Conservation (phyloP, 306 rosid species). For the Sindora glabra region DNA sequence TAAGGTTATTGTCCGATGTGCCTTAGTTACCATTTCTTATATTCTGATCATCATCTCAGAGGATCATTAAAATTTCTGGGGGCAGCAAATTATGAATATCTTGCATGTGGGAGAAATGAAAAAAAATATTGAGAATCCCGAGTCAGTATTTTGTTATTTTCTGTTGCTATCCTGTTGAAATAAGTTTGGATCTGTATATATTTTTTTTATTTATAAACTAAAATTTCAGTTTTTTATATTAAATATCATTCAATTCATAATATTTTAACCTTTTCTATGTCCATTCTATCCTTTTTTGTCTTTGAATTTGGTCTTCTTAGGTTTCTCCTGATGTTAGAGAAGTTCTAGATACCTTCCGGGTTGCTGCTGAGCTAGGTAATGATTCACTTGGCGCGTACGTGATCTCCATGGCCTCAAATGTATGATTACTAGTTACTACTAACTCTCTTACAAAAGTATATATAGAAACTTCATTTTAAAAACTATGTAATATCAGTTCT, state of each 20-base stretch:
- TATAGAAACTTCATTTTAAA: background rate
- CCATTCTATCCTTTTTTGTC: background rate
- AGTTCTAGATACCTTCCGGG: constrained; percentile 69
- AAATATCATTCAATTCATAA: background rate
- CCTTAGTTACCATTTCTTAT: background rate
- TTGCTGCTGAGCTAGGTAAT: constrained; percentile 83
- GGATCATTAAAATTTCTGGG: background rate
- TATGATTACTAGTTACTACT: constrained; percentile 23
- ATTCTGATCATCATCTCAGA: background rate
- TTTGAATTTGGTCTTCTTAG: constrained; percentile 36
- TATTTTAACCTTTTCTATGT: background rate
- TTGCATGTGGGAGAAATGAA: background rate
- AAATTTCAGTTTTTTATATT: background rate
- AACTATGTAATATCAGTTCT: background rate
- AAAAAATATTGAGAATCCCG: background rate
- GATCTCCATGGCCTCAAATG: constrained; percentile 94
- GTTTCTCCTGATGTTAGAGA: constrained; percentile 70
- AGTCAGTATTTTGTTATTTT: too few relatives aligned
- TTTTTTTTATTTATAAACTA: background rate
- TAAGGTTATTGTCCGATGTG: background rate
- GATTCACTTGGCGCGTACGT: constrained; percentile 92
- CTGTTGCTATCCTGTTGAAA: too few relatives aligned
- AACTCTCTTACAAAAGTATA: constrained; percentile 4
- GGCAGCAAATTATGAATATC: background rate
- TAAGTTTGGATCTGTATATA: too few relatives aligned